phyloP scores from a whole-genome alignment of 179 eudicot species.

The Actinidia arguta region DNA sequence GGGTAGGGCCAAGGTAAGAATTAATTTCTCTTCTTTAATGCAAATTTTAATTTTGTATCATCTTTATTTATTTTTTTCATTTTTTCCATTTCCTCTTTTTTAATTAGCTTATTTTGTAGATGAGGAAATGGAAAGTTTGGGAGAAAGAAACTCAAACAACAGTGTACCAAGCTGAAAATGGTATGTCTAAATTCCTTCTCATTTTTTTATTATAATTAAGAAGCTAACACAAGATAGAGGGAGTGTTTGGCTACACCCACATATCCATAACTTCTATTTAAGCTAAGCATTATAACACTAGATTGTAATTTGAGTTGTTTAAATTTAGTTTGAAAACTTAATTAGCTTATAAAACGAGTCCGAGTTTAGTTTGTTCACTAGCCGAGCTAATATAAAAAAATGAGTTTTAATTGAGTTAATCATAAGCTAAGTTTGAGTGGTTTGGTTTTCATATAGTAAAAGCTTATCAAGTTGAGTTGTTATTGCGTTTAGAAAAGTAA shows the following conservation, averaged over 20 bases:
- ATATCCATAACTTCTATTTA: not conserved
- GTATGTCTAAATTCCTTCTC: slow-evolving; percentile 19
- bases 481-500: too few species aligned
- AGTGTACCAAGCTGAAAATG: slow-evolving; percentile 46
- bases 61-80: not conserved
- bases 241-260: not conserved
- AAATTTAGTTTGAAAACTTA: too few species aligned
- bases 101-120: slow-evolving; percentile 27
- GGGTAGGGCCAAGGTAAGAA: slow-evolving; percentile 48
- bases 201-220: not conserved
- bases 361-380: too few species aligned
- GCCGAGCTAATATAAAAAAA: too few species aligned
- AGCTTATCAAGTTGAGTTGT: too few species aligned
- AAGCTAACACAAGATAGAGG: not conserved
- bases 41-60: not conserved
- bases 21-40: not conserved
- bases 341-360: too few species aligned
- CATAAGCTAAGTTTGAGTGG: too few species aligned
- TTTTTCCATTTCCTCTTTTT: not conserved
- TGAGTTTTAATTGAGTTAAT: too few species aligned
- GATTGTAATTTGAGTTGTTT: too few species aligned
- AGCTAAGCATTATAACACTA: too few species aligned
- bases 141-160: slow-evolving; percentile 51
- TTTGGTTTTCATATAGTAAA: too few species aligned
- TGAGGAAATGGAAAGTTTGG: slow-evolving; percentile 55